phyloP scores from a whole-genome alignment of 1,284 basidiomycete species.

The Ganoderma meredithae region DNA sequence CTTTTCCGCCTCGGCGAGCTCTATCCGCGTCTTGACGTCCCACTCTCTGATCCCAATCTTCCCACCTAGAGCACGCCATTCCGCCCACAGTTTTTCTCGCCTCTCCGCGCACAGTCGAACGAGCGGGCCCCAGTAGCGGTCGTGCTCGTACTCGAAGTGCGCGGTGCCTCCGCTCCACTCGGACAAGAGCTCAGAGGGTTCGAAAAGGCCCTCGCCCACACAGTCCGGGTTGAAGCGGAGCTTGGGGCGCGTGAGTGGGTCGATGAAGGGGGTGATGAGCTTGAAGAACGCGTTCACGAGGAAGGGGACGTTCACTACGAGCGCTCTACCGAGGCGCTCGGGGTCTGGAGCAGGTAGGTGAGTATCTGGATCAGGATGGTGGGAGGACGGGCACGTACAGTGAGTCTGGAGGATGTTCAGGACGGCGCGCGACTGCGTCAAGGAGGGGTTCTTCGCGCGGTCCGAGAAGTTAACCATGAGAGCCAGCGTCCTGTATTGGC shows the following conservation, averaged over 20 bases:
- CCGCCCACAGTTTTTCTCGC: slow-evolving; percentile 56
- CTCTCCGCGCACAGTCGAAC: slow-evolving; percentile 61
- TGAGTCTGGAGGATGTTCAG: slow-evolving; percentile 87
- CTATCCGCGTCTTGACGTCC: slow-evolving; percentile 59
- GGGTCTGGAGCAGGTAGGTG: slow-evolving; percentile 67
- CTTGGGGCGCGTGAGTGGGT: slow-evolving; percentile 74
- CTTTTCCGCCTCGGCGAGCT: neutral
- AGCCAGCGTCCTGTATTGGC: slow-evolving; percentile 59
- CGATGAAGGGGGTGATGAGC: slow-evolving; percentile 82
- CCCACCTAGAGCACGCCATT: slow-evolving; percentile 72
- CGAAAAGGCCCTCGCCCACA: slow-evolving; percentile 66
- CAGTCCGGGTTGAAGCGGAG: slow-evolving; percentile 68
- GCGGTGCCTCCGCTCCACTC: slow-evolving; percentile 67
- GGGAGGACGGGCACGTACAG: slow-evolving; percentile 49
- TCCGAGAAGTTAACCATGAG: slow-evolving; percentile 89
- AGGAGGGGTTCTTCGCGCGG: slow-evolving; percentile 77
- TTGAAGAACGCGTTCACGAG: slow-evolving; percentile 85
- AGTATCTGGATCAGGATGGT: neutral
- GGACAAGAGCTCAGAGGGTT: slow-evolving; percentile 61
- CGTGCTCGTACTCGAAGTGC: slow-evolving; percentile 72
- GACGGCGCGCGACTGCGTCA: slow-evolving; percentile 67
- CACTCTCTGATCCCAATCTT: slow-evolving; percentile 75
- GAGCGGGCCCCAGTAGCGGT: slow-evolving; percentile 77
- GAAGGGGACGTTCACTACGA: slow-evolving; percentile 88
- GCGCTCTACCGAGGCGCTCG: slow-evolving; percentile 87